These are phyloP conservation scores for Monosporozyma siamensis DNA, from an alignment of 805 yeast species.

Conservation along the genomic window DNA sequence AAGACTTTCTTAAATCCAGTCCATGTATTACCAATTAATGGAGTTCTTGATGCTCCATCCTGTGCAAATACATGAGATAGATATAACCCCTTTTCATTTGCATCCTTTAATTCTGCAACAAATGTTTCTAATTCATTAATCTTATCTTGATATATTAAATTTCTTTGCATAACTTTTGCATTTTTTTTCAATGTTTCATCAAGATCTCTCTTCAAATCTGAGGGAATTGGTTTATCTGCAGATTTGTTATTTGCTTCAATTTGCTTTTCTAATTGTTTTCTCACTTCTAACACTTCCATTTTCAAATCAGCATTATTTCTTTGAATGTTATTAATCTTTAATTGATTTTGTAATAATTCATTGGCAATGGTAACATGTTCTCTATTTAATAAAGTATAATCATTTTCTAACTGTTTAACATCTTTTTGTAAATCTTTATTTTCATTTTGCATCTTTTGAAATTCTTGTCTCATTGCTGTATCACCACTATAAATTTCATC, in stretches of 20 bases:
- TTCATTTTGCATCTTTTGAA: slow-evolving; percentile 50
- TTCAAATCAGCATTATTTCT: slow-evolving; percentile 61
- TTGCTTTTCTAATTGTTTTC: slow-evolving; percentile 24
- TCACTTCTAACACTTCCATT: slow-evolving; percentile 40
- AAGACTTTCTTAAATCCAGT: slow-evolving; percentile 15
- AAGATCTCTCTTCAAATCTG: slow-evolving; percentile 39
- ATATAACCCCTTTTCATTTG: slow-evolving; percentile 15
- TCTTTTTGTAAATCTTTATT: slow-evolving; percentile 68
- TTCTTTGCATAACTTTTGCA: slow-evolving; percentile 54
- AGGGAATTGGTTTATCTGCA: slow-evolving; percentile 31
- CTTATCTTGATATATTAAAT: slow-evolving; percentile 47
- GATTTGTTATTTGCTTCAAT: slow-evolving; percentile 20
- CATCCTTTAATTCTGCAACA: slow-evolving; percentile 30
- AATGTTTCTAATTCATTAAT: slow-evolving; percentile 36
- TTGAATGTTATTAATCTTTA: slow-evolving; percentile 54
- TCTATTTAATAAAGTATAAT: slow-evolving; percentile 57
- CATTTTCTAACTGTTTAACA: slow-evolving; percentile 64
- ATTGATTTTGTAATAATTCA: slow-evolving; percentile 71
- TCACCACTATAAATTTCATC: slow-evolving; percentile 61
- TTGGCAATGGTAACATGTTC: slow-evolving; percentile 85
- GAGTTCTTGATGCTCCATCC: slow-evolving; percentile 2
- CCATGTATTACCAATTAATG: slow-evolving; percentile 12
- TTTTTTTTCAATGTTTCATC: slow-evolving; percentile 51
- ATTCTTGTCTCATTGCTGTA: slow-evolving; percentile 48
- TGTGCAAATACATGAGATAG: not conserved